Percentiles rank a stretch among this genome's conserved stretches.
Conservation (phyloP, 257 asterid genomes). For the Handroanthus guayacan region DNA sequence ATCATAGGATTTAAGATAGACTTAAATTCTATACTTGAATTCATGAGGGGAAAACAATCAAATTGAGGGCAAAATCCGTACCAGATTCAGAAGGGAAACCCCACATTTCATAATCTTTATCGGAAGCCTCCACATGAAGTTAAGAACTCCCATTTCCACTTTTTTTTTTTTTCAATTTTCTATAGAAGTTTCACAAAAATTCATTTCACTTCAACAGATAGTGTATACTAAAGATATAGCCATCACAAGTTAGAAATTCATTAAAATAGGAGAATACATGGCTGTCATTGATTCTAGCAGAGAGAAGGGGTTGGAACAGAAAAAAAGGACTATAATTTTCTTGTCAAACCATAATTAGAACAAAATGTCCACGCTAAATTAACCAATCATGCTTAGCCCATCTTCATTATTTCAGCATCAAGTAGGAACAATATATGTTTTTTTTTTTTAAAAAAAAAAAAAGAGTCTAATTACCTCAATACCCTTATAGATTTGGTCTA, state of each 20-base stretch:
- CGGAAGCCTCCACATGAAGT: conserved; percentile 40
- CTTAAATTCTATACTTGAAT: neutral
- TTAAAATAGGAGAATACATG: conserved; percentile 31
- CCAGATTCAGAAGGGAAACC: conserved; percentile 34
- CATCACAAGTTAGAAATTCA: conserved; percentile 33
- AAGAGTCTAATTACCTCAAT: too few species aligned
- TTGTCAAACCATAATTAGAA: neutral
- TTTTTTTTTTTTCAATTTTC: neutral
- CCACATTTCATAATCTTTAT: conserved; percentile 31
- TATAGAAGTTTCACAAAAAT: neutral
- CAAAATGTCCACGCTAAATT: neutral
- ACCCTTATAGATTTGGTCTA: too few species aligned
- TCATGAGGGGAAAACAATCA: neutral
- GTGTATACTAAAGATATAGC: neutral
- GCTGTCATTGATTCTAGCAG: conserved; percentile 33
- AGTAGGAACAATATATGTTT: neutral
- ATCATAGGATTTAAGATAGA: neutral
- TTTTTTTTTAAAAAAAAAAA: too few species aligned
- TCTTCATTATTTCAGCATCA: too few species aligned
- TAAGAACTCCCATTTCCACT: conserved; percentile 29
- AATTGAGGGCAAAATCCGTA: conserved; percentile 21
- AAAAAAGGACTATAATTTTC: neutral
- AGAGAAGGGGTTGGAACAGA: neutral
- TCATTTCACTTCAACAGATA: neutral
- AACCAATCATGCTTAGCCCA: too few species aligned